These are phyloP conservation scores for Phytopythium kandeliae DNA, from an alignment of 352 stramenopile species.

Conservation along the genomic window DNA sequence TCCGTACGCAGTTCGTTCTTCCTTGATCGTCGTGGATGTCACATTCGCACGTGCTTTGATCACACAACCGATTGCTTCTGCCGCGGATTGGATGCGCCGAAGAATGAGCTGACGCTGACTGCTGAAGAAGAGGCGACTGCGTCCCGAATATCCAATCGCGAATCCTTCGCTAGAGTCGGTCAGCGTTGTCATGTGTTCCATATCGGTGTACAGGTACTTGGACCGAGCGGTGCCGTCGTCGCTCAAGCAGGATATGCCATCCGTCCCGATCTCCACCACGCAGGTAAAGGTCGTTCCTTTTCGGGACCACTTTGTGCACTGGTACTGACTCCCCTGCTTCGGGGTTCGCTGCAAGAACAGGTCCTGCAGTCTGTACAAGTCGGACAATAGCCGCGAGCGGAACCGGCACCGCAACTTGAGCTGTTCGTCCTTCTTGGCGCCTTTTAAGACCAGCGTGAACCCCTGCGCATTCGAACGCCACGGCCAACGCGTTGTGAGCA, in stretches of 20 bases:
- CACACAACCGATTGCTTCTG: slow-evolving; percentile 48
- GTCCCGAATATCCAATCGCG: slow-evolving; percentile 58
- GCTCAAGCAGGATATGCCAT: slow-evolving; percentile 42
- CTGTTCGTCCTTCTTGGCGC: slow-evolving; percentile 80
- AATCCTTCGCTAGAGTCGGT: slow-evolving; percentile 55
- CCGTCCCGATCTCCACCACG: slow-evolving; percentile 48
- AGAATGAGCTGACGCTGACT: slow-evolving; percentile 48
- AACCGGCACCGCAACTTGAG: slow-evolving; percentile 78
- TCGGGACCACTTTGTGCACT: slow-evolving; percentile 63
- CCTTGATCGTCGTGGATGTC: slow-evolving; percentile 35
- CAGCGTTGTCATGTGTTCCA: slow-evolving; percentile 62
- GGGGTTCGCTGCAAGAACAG: slow-evolving; percentile 31
- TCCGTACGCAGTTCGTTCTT: slow-evolving; percentile 39
- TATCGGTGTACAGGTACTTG: slow-evolving; percentile 76
- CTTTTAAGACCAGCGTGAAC: slow-evolving; percentile 62
- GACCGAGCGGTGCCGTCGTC: slow-evolving; percentile 43
- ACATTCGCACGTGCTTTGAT: slow-evolving; percentile 31
- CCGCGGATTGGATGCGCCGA: slow-evolving; percentile 45
- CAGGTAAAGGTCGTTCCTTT: slow-evolving; percentile 38
- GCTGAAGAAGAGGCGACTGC: slow-evolving; percentile 68
- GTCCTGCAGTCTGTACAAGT: slow-evolving; percentile 69
- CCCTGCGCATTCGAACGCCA: slow-evolving; percentile 11
- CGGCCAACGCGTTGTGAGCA: background rate
- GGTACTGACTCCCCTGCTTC: slow-evolving; percentile 29
- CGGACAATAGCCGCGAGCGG: slow-evolving; percentile 65